Evolutionary conservation across 768 basidiomycete genomes (phyloP).

Genomic region (Clitopilus passeckerianus): DNA sequence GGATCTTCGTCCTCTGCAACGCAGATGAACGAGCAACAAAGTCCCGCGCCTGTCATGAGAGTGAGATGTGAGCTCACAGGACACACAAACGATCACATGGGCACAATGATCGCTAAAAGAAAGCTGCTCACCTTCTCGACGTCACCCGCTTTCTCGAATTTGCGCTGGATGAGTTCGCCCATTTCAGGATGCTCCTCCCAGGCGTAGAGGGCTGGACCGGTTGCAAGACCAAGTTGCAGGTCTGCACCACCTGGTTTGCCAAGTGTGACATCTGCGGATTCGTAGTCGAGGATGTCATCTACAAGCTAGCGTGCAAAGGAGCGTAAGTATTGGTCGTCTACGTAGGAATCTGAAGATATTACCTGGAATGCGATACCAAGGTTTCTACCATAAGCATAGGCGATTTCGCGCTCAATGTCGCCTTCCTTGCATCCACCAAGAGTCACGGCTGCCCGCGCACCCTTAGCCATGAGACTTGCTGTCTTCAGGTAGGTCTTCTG

Average conservation of each 20-base stretch:
- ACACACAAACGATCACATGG: background rate
- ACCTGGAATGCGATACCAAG: slow-evolving; percentile 96
- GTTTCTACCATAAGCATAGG: slow-evolving; percentile 95
- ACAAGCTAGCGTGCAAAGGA: slow-evolving; percentile 57
- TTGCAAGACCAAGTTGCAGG: slow-evolving; percentile 79
- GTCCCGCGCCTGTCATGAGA: slow-evolving; percentile 56
- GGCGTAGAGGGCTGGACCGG: slow-evolving; percentile 91
- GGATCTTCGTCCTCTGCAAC: slow-evolving; percentile 70
- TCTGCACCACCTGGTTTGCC: slow-evolving; percentile 93
- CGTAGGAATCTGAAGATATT: background rate
- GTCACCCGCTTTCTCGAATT: slow-evolving; percentile 79
- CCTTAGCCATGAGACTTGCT: slow-evolving; percentile 91
- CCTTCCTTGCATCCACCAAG: slow-evolving; percentile 82
- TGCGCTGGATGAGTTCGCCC: slow-evolving; percentile 79
- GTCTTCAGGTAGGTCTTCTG: slow-evolving; percentile 94
- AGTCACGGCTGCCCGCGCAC: slow-evolving; percentile 79
- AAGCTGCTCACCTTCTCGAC: slow-evolving; percentile 64
- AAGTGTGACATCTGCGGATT: slow-evolving; percentile 65
- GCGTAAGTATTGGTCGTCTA: background rate
- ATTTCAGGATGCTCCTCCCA: slow-evolving; percentile 92
- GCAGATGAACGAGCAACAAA: slow-evolving; percentile 77
- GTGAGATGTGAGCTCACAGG: background rate
- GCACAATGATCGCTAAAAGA: background rate
- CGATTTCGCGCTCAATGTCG: slow-evolving; percentile 87
- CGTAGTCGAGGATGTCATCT: slow-evolving; percentile 94